These are phyloP conservation scores for Nakazawaea siamensis DNA, from an alignment of 805 yeast species.

Conservation along the genomic window DNA sequence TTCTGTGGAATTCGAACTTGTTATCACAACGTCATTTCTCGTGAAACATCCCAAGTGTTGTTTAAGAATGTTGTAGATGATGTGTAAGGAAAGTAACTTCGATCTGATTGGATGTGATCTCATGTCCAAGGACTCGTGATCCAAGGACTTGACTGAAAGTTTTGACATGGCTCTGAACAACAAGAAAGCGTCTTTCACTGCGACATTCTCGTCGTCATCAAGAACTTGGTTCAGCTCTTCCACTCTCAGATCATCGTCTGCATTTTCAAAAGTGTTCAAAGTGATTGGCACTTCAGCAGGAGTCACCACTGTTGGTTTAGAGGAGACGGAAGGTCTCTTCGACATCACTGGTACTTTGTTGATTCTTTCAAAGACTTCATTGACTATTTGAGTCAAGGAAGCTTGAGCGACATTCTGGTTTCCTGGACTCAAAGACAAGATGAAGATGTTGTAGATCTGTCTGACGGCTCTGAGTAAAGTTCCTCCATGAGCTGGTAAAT, in stretches of 20 bases:
- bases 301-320: not conserved
- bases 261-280: slow-evolving; percentile 50
- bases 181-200: slow-evolving; percentile 84
- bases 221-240: slow-evolving; percentile 35
- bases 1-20: slow-evolving; percentile 39
- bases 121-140: slow-evolving; percentile 70
- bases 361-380: slow-evolving; percentile 74
- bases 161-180: slow-evolving; percentile 94
- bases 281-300: slow-evolving; percentile 37
- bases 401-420: slow-evolving; percentile 97
- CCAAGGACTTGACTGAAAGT: slow-evolving; percentile 77
- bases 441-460: slow-evolving; percentile 87
- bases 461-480: slow-evolving; percentile 83
- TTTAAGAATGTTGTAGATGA: slow-evolving; percentile 76
- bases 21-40: slow-evolving; percentile 46
- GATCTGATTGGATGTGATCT: slow-evolving; percentile 90
- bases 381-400: slow-evolving; percentile 82
- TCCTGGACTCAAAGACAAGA: slow-evolving; percentile 69
- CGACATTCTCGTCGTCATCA: slow-evolving; percentile 55
- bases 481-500: slow-evolving; percentile 83
- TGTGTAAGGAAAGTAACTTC: slow-evolving; percentile 78
- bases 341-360: slow-evolving; percentile 8
- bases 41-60: slow-evolving; percentile 80
- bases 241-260: slow-evolving; percentile 47
- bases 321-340: slow-evolving; percentile 1